Base-by-base conservation (phyloP, 371 early-diverging fungal species). In the Nematocida sp. region DNA sequence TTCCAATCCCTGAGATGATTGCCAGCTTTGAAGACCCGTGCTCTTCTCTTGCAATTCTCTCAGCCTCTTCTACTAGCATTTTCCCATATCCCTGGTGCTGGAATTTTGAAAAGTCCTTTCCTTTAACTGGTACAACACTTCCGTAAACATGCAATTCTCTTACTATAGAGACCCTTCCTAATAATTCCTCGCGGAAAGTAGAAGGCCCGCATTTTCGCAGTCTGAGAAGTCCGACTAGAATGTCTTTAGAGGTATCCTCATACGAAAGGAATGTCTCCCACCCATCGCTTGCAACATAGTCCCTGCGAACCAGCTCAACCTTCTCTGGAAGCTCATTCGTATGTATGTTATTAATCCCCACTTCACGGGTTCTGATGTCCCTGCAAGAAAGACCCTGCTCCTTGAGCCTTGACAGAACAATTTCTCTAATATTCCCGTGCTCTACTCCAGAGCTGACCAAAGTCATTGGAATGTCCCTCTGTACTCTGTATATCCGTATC, bases 401-500 rank as follows among this genome's bases (percentile, higher is more conserved):
- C 84, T 91, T 92, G 95, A 98, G 95, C 70, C 97, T 90, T 81
- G 93, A 90, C 71, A 98, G 88, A 0, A 97, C 97, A 64, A 97
- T 88, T 88, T 99, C 98, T 71, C 99, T 90, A 82, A 99, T 86
- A 84, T 99, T 97, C 67, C 98, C 99, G 86, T 98, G 92, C 87
- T 98, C 99, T 13, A 99, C 98, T 73, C 99, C 99, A 5, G 95
- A 94, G 11, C 95, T 94, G 50, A 99, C 99, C 40, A 99, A 89
- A 11, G 99, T 98, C 99, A 99, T 99, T n/a, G 99, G 99, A 83
- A 99, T 99, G 90, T 99, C 99, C 87, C 94, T 91, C 87, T 99
- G 98, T 9, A 99, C 96, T 83, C 99, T 92, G 87, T 99, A 99
- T 57, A 99, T 92, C 83, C 99, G 92, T 0, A 95, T 97, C 99